Evolutionary conservation across 2,329 filamentous ascomycete species (phyloP).

Genomic region (Pseudocercospora vitis): DNA sequence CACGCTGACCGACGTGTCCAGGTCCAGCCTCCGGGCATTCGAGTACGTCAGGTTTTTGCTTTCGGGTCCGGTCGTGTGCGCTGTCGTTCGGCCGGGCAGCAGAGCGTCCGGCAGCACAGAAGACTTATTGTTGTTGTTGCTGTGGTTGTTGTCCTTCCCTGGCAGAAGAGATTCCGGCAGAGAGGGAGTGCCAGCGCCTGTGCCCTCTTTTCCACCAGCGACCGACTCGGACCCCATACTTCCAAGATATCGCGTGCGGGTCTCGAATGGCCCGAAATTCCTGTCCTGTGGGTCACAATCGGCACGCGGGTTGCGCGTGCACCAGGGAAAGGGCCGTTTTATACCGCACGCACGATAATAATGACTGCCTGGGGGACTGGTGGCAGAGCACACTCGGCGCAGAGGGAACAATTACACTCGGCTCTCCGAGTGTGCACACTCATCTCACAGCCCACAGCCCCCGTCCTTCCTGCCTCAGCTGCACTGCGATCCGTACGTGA

Average conservation of each 20-base stretch:
- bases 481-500: not conserved
- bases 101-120: not conserved
- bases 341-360: not conserved
- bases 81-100: not conserved
- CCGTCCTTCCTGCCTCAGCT: not conserved
- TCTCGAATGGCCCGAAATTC: not conserved
- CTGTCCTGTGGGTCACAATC: slow-evolving; percentile 4
- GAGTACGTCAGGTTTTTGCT: not conserved
- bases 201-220: not conserved
- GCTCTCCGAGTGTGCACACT: not conserved
- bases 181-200: not conserved
- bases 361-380: not conserved
- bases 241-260: not conserved
- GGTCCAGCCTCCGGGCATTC: not conserved
- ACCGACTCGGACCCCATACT: slow-evolving; percentile 5
- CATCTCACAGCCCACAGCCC: not conserved
- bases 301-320: slow-evolving; percentile 6
- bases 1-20: slow-evolving; percentile 1
- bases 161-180: not conserved
- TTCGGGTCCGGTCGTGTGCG: not conserved
- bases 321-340: not conserved
- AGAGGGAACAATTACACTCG: slow-evolving; percentile 3
- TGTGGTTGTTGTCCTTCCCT: not conserved
- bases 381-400: too few species aligned
- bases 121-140: not conserved